A percentile compares a stretch with the other conserved stretches of the same genome.
These are phyloP conservation scores for Colletotrichum aenigma DNA, from an alignment of 2,329 filamentous ascomycete species.

Conservation along the genomic window DNA sequence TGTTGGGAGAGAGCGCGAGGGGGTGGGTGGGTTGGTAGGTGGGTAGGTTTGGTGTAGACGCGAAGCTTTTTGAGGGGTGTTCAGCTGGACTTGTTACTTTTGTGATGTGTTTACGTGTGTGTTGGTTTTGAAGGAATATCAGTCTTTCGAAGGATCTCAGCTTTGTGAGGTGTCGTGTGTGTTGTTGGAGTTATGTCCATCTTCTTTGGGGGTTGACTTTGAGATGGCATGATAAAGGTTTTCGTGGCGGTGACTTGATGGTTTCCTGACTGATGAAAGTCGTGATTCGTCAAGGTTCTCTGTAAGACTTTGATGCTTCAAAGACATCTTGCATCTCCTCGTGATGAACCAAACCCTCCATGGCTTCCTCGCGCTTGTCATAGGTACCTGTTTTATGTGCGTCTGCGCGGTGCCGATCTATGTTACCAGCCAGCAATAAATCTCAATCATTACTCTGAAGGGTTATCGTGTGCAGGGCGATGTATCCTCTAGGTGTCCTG, in stretches of 20 bases:
- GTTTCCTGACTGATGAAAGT: not conserved
- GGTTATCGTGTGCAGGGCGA: not conserved
- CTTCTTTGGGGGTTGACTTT: not conserved
- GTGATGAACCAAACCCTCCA: not conserved
- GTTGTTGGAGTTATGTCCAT: not conserved
- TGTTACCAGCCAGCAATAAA: not conserved
- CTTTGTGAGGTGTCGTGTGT: not conserved
- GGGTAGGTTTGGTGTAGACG: not conserved
- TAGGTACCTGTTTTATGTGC: not conserved
- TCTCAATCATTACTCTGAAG: not conserved
- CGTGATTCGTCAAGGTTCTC: not conserved
- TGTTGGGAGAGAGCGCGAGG: not conserved
- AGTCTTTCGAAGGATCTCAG: not conserved
- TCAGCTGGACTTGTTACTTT: not conserved
- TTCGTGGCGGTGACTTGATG: not conserved
- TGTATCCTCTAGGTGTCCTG: not conserved
- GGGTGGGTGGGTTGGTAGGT: not conserved
- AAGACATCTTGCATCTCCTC: not conserved
- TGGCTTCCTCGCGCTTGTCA: not conserved
- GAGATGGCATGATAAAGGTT: not conserved
- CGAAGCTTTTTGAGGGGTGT: not conserved
- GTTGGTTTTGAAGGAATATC: not conserved
- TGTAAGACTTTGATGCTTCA: not conserved
- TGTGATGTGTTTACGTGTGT: not conserved
- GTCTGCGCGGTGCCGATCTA: fast-evolving